phyloP scores from a whole-genome alignment of 768 basidiomycete species.

The Xerocomellus intermedius region DNA sequence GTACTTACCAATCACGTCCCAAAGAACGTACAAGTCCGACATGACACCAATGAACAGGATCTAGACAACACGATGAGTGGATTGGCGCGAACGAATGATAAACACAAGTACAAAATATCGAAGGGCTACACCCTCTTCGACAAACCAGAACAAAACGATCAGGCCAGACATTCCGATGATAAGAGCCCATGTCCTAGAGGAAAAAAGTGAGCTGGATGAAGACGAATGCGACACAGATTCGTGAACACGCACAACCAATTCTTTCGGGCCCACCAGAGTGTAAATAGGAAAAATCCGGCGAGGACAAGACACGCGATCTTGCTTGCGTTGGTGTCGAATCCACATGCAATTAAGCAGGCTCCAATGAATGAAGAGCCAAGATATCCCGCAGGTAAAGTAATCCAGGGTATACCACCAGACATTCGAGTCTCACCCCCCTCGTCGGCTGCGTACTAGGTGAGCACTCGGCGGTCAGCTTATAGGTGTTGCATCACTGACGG shows the following conservation, averaged over 20 bases:
- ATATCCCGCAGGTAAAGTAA: slow-evolving; percentile 85
- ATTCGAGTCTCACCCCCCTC: slow-evolving; percentile 87
- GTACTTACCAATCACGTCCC: slow-evolving; percentile 80
- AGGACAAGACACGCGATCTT: slow-evolving; percentile 80
- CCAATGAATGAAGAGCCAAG: slow-evolving; percentile 86
- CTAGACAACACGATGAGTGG: slow-evolving; percentile 33
- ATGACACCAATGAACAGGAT: slow-evolving; percentile 83
- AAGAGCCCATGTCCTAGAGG: slow-evolving; percentile 67
- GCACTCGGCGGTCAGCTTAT: slow-evolving; percentile 4
- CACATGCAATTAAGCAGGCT: slow-evolving; percentile 81
- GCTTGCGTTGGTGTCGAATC: slow-evolving; percentile 85
- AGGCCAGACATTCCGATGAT: slow-evolving; percentile 79
- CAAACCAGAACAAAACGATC: slow-evolving; percentile 83
- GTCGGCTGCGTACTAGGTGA: slow-evolving; percentile 51
- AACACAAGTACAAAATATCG: slow-evolving; percentile 63
- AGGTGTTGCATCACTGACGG: slow-evolving; percentile 49
- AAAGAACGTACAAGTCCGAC: slow-evolving; percentile 84
- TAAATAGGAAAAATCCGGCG: slow-evolving; percentile 83
- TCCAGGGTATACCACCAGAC: slow-evolving; percentile 80
- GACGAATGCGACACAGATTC: too few species aligned
- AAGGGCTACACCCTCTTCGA: slow-evolving; percentile 68
- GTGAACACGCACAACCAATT: slow-evolving; percentile 60
- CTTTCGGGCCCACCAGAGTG: slow-evolving; percentile 82
- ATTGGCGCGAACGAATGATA: neutral
- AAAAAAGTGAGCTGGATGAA: neutral